These are phyloP conservation scores for Acacia confusa DNA, from an alignment of 306 rosid species.

Conservation along the genomic window DNA sequence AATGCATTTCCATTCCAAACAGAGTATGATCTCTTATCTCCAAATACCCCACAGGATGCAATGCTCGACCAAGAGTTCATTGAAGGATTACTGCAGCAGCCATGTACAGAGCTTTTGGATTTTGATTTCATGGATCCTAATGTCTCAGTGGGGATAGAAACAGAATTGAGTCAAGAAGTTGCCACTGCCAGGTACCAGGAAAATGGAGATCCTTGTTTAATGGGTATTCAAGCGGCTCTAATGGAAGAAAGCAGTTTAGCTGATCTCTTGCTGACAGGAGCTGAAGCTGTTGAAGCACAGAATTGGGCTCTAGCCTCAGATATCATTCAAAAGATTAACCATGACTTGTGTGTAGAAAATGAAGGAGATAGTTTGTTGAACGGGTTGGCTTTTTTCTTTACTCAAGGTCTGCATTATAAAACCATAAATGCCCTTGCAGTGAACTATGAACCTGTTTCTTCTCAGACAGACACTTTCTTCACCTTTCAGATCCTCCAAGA, in stretches of 20 bases:
- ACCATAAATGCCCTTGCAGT: slow-evolving; percentile 21
- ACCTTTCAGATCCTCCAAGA: slow-evolving; percentile 61
- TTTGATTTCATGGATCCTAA: slow-evolving; percentile 22
- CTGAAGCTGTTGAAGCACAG: slow-evolving; percentile 70
- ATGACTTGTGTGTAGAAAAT: slow-evolving; percentile 22
- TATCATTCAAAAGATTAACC: slow-evolving; percentile 44
- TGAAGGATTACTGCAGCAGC: slow-evolving; percentile 40
- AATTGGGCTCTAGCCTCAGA: slow-evolving; percentile 46
- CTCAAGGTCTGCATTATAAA: slow-evolving; percentile 50
- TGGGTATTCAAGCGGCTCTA: slow-evolving; percentile 55
- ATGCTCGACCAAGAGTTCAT: slow-evolving; percentile 34
- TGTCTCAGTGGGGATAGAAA: slow-evolving; percentile 4
- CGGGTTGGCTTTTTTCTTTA: slow-evolving; percentile 55
- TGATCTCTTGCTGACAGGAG: slow-evolving; percentile 65
- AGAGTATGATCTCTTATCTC: slow-evolving; percentile 29
- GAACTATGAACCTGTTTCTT: slow-evolving; percentile 28
- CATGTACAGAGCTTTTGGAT: slow-evolving; percentile 27
- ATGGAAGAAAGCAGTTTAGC: slow-evolving; percentile 60
- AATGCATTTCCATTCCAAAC: slow-evolving; percentile 29
- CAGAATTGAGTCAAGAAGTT: slow-evolving; percentile 13
- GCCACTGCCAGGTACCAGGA: not conserved
- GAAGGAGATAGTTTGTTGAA: slow-evolving; percentile 44
- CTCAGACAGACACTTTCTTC: slow-evolving; percentile 35
- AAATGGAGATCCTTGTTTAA: slow-evolving; percentile 28
- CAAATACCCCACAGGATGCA: slow-evolving; percentile 26